Evolutionary conservation across 2,329 filamentous ascomycete species (phyloP), one percentile per base, ranked within the genome.

Genomic region (Ophiostoma angusticollis): DNA sequence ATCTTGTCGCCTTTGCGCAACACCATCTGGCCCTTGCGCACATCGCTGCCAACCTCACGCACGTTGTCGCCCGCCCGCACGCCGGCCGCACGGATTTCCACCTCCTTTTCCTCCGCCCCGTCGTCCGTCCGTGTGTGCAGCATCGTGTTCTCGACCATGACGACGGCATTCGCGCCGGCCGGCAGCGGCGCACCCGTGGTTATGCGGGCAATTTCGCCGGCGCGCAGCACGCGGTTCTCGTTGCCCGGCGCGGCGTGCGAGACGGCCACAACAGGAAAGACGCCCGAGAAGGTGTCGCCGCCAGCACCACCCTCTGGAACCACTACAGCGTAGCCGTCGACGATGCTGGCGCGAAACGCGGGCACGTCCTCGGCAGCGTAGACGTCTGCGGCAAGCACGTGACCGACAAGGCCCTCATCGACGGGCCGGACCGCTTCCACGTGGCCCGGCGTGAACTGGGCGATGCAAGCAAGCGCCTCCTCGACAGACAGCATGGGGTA

Each of bases 91-190:
- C 93, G 64, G 27, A 98, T 87, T 55, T 93, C 84, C 3, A 98
- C 73, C 45, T 86, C 81, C 35, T 78, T 79, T 58, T 98, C 91
- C 60, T 98, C 91, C 36, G 68, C 69, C 0, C 78, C 83, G 49
- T 93, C 84, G 0, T 82, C 78, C 0, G 85, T 91, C 58, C 74
- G 76, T 2, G 73, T 78, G 44, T 72, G 75, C 5, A 98, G 65
- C 1, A 78, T 61, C 0, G 91, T 98, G 53, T 95, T 91, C 61
- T 98, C 91, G 1, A 98, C 91, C 85, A 93, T 96, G 33, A 95
- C 80, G 5, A 98, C 87, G 0, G 89, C 80, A 19, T 84, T 93
- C 2, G 91, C 85, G 1, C 87, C 85, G 0, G 78, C 78, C 1
- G 91, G 91, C 1, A 98, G 63, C 9, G 91, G 89, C 6, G 91